Base-by-base conservation (phyloP, 1,284 basidiomycete species). In the Pseudozyma sp. region DNA sequence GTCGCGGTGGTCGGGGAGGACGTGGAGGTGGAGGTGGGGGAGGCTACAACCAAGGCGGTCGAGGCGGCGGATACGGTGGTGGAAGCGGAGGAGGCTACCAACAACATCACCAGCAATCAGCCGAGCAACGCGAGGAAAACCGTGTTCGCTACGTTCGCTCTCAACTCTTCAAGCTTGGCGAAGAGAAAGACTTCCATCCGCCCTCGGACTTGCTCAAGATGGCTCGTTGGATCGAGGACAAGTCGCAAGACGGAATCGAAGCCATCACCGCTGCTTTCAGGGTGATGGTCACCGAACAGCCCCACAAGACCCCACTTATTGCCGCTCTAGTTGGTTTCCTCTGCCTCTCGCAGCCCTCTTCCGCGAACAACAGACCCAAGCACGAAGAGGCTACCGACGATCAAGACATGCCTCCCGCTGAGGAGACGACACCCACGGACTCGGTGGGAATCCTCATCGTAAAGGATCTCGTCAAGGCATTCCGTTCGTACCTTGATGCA, bases 251-350 rank as follows among this genome's bases (percentile, higher is more conserved):
- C 21, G 69, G 71, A 3, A 36, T 69, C 13, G 68, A 74, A 14
- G 62, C 77, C n/a, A 68, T 80, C 44, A 76, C 65, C 19, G 55
- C 62, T 19, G 75, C 78, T 6, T 79, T 82, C 40, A 66, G 80
- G 12, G 60, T 82, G 44, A 80, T 81, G 79, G 74, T 74, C 40
- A 78, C 73, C 19, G 79, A 81, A 52, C 80, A 81, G 62, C 78
- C 80, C 1, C 78, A 78, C 55, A 80, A 81, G 54, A 71, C 59
- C 19, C 70, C 78, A 3, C 63, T 80, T 34, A 76, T 73, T 12
- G 82, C 82, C 11, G 82, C 83, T 0, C 70, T 85, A 12, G 63
- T 84, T 48, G 82, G 78, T 13, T 79, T 81, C 49, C 71, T 85
- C 11, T 66, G 72, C 35, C 72, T 81, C 45, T 72, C 72, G 11